Evolutionary conservation across 495 filamentous ascomycete species (phyloP), one percentile per base, ranked within the genome.

Genomic region (Rhypophila decipiens): DNA sequence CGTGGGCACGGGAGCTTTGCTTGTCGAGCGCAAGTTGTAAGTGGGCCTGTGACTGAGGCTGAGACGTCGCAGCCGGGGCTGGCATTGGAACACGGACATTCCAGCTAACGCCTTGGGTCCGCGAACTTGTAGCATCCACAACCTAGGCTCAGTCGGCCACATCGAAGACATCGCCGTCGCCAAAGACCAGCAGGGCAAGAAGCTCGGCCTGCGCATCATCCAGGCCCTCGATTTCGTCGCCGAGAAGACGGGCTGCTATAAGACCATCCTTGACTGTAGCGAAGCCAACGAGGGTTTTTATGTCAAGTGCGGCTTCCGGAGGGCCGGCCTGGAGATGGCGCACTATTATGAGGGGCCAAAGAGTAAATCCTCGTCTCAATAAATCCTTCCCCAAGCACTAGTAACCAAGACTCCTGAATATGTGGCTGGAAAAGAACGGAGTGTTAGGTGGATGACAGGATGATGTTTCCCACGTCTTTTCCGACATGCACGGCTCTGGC

Each of bases 121-220:
- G 10, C 20, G 10, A 23, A 22, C 21, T n/a, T n/a, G 24, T 51
- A 86, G 83, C 60, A 85, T 89, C 56, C 84, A 88, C 52, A 78
- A 78, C 43, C 74, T 87, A 39, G 85, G 83, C 18, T 52, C 77
- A 5, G 90, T 96, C n/a, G 93, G 91, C 1, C 93, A 98, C 63
- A 95, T 98, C 69, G 93, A 98, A 69, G 93, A 98, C 67, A 96
- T 98, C 68, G 89, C 93, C 7, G 91, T 98, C 20, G 80, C 85
- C 51, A 86, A 89, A 66, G 84, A 88, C 47, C 90, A 96, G 67
- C 93, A 97, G 66, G 93, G 93, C 46, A 96, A 96, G 78, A 96
- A 95, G 68, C 74, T 98, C 33, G 93, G 93, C 2, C 69, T 96
- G 62, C 79, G 86, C 49, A 83, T 98, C 46, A 97, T 98, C 56